These are phyloP conservation scores for Saccharomyces hybrid DNA, from an alignment of 1,139 yeast species.

Conservation along the genomic window DNA sequence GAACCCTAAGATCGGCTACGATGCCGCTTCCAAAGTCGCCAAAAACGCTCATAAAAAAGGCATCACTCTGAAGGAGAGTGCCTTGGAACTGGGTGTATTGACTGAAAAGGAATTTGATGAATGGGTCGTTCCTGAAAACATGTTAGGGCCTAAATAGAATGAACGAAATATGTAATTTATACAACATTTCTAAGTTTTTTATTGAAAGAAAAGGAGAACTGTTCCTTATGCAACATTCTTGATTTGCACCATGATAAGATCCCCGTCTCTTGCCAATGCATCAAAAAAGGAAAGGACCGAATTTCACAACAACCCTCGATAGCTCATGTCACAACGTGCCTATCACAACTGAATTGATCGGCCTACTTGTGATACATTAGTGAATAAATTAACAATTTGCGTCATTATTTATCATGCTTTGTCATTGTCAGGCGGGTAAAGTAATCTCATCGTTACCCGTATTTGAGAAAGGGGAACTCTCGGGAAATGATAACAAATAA, in stretches of 20 bases:
- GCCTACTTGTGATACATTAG: not conserved
- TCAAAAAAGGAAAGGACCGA: too few species aligned
- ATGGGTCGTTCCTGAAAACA: conserved; percentile 97
- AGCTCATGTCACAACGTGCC: too few species aligned
- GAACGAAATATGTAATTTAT: not conserved
- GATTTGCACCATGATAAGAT: too few species aligned
- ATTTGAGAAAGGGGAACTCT: not conserved
- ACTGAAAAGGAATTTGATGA: conserved; percentile 80
- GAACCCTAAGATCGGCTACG: conserved; percentile 98
- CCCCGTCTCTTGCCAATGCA: too few species aligned
- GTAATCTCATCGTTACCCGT: not conserved
- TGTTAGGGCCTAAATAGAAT: conserved; percentile 77
- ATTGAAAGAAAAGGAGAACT: too few species aligned
- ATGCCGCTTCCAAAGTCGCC: conserved; percentile 93
- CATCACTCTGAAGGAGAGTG: conserved; percentile 87
- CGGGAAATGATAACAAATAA: not conserved
- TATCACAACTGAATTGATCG: too few species aligned
- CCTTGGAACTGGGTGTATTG: conserved; percentile 82
- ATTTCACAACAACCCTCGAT: too few species aligned
- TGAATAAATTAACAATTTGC: not conserved
- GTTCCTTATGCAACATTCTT: too few species aligned
- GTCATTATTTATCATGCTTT: not conserved
- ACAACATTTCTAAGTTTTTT: not conserved
- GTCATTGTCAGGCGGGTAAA: not conserved
- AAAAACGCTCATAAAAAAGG: conserved; percentile 99